Evolutionary conservation across 2,329 filamentous ascomycete genomes (phyloP).

Genomic region (Epichloe bromicola): DNA sequence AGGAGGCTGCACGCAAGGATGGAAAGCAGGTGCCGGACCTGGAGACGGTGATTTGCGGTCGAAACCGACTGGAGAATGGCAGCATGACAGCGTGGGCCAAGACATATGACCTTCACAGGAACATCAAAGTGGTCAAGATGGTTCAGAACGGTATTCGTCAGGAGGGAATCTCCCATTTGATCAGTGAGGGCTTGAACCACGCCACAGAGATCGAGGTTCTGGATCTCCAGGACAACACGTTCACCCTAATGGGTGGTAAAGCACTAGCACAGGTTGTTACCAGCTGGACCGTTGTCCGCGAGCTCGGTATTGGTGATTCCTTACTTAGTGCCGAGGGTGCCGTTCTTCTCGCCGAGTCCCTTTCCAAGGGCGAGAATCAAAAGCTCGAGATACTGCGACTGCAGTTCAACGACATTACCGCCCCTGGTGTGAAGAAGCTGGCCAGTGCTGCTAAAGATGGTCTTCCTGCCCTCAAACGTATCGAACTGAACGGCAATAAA

Average conservation of each 20-base stretch:
- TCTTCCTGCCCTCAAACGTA: conserved; percentile 65
- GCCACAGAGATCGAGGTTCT: conserved; percentile 58
- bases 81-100: conserved; percentile 94
- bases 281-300: conserved; percentile 62
- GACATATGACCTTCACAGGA: conserved; percentile 69
- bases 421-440: conserved; percentile 58
- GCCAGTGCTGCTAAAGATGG: conserved; percentile 51
- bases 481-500: conserved; percentile 94
- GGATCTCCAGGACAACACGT: conserved; percentile 96
- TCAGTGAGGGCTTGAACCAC: conserved; percentile 65
- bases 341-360: conserved; percentile 56
- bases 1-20: conserved; percentile 60
- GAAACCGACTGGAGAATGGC: conserved; percentile 89
- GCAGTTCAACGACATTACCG: conserved; percentile 90
- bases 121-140: conserved; percentile 84
- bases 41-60: conserved; percentile 93
- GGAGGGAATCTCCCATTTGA: conserved; percentile 73
- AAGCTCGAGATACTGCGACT: conserved; percentile 71
- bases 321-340: conserved; percentile 68
- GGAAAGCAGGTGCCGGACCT: conserved; percentile 66
- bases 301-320: conserved; percentile 83
- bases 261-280: conserved; percentile 64
- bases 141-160: conserved; percentile 95
- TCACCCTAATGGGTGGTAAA: conserved; percentile 67
- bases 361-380: conserved; percentile 62